phyloP scores from a whole-genome alignment of 2,329 filamentous ascomycete genomes.

The Hypoxylon sp. region DNA sequence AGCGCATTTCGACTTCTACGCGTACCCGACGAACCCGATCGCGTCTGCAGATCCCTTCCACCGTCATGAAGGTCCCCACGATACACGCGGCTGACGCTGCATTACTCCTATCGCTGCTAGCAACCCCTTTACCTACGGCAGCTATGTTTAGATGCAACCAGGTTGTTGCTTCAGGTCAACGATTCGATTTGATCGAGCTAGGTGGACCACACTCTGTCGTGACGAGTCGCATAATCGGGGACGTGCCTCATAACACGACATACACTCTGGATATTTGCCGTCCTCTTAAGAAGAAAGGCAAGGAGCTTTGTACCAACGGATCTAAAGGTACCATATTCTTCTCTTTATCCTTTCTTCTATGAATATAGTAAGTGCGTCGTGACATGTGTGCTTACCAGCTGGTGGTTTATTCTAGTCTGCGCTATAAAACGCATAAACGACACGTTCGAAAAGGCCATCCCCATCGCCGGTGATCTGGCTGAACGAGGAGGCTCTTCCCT shows the following conservation, averaged over 20 bases:
- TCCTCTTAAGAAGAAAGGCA: constrained; percentile 68
- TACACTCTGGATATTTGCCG: constrained; percentile 83
- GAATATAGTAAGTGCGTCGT: too few relatives aligned
- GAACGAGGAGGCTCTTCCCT: constrained; percentile 65
- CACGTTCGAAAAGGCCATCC: constrained; percentile 65
- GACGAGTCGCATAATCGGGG: constrained; percentile 61
- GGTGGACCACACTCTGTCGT: constrained; percentile 75
- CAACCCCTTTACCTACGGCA: constrained; percentile 49
- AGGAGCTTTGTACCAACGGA: constrained; percentile 72
- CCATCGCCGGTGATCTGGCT: constrained; percentile 77
- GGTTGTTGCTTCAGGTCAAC: constrained; percentile 64
- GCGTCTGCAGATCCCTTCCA: constrained; percentile 9
- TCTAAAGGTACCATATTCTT: constrained; percentile 65
- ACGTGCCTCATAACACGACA: constrained; percentile 73
- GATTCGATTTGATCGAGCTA: constrained; percentile 71
- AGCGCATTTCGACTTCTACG: background rate
- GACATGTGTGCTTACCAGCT: too few relatives aligned
- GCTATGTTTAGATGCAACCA: constrained; percentile 70
- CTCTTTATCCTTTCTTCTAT: too few relatives aligned
- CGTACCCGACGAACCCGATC: constrained; percentile 24
- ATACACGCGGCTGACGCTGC: constrained; percentile 47
- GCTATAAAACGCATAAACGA: constrained; percentile 70
- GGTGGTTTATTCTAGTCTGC: constrained; percentile 70
- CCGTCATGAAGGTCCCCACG: constrained; percentile 53
- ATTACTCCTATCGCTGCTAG: constrained; percentile 50